Base-by-base conservation (phyloP, 352 stramenopile species). In the Phytopythium cucurbitacearum region DNA sequence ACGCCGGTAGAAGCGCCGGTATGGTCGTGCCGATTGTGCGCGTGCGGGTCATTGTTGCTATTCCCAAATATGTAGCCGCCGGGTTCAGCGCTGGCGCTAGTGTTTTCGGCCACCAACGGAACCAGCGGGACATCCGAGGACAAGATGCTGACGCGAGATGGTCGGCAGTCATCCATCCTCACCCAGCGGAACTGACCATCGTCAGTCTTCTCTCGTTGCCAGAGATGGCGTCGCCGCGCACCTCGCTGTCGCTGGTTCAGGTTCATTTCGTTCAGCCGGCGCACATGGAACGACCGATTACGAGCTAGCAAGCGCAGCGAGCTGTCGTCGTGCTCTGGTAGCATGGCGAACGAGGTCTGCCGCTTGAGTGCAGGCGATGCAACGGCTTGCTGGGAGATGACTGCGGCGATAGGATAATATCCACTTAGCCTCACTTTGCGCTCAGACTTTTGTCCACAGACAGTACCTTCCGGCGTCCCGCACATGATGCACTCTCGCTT, bases 401-500 rank as follows among this genome's bases (percentile, higher is more conserved):
- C 78, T 89, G 48, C 16, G 21, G 21, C 2, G 21, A 28, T 28
- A 28, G 21, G 21, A 28, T 28, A 28, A 28, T 28, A 28, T 2
- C 21, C 21, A 28, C 1, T 28, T 28, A 28, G 21, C 21, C 21
- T 28, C 21, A 28, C 21, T 28, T 28, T 28, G 21, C 21, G 21
- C 21, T 28, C 21, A 28, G 21, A 28, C 21, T 28, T 28, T 28
- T 28, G 21, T 2, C 21, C 21, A 28, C 21, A 28, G 21, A 2
- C 21, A 28, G 21, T 28, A 87, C 78, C 68, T 76, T 93, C 76
- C 7, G 79, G 75, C 0, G 83, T 91, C 16, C 83, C 83, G 56
- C 83, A 93, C 76, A 93, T 85, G 45, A 93, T 63, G 64, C 83
- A 93, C 49, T 91, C 83, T 49, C 57, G 69, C 59, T 91, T 93